phyloP scores from a whole-genome alignment of 1,284 basidiomycete species.

The Malassezia dermatis region DNA sequence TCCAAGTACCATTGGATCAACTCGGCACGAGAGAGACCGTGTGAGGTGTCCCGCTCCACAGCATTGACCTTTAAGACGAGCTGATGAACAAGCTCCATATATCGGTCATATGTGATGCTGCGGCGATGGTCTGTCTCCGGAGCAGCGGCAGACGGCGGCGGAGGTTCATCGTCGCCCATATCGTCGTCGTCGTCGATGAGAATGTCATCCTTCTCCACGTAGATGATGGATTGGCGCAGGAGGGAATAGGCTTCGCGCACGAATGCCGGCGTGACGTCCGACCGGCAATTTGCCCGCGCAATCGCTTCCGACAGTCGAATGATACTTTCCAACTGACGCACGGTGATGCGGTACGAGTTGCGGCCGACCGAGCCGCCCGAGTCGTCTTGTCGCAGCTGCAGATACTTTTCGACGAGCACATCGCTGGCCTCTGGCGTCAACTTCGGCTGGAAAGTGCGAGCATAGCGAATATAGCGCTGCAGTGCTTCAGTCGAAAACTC shows the following conservation, averaged over 20 bases:
- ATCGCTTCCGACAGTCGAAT: constrained; percentile 93
- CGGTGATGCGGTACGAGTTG: constrained; percentile 90
- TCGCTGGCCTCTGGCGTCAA: constrained; percentile 84
- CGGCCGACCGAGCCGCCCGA: constrained; percentile 57
- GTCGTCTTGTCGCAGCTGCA: constrained; percentile 83
- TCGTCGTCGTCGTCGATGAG: constrained; percentile 75
- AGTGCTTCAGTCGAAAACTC: constrained; percentile 94
- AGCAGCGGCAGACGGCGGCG: background rate
- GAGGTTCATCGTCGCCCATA: background rate
- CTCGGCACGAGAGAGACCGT: constrained; percentile 64
- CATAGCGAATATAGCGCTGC: constrained; percentile 92
- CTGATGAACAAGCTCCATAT: constrained; percentile 77
- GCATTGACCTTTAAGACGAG: constrained; percentile 72
- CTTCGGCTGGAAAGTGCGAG: constrained; percentile 75
- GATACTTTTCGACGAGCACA: constrained; percentile 89
- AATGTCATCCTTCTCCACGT: constrained; percentile 97
- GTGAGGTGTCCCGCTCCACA: constrained; percentile 64
- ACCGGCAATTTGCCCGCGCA: constrained; percentile 86
- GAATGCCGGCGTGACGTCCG: constrained; percentile 66
- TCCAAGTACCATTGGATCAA: constrained; percentile 96
- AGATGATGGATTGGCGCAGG: constrained; percentile 91
- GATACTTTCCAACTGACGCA: constrained; percentile 92
- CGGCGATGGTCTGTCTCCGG: constrained; percentile 20
- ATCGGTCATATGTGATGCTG: constrained; percentile 85
- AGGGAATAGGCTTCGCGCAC: constrained; percentile 91